Evolutionary conservation across 345 rosid genomes (phyloP), one percentile per base, ranked within the genome.

Genomic region (Nasturtium officinale): DNA sequence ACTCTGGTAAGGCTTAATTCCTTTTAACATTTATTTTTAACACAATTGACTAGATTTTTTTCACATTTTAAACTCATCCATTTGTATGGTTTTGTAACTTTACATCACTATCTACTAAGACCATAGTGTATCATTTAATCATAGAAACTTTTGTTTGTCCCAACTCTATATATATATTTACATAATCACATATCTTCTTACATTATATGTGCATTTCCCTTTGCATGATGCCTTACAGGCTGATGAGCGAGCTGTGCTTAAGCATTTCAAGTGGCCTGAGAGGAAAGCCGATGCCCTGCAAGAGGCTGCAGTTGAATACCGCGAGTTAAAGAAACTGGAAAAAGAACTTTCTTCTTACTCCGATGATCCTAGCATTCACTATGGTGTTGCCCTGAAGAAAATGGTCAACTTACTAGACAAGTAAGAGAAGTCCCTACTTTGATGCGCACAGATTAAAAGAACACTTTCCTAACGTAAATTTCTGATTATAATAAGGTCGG

Each of bases 221-320:
- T 61, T 75, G 17, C 15, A 12, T 52, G 50, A 35, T 74, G 61
- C 51, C 7, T 9, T 23, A 55, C 80, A 90, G 98, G 94, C 90
- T 25, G 98, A 93, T 77, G 97, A 93, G 67, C 82, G 87, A 71
- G 96, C 96, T 50, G 98, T 93, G 62, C 73, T 90, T 68, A 93
- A 93, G 87, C 94, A 93, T 78, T 93, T 93, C 79, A 85, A 87
- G 67, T 93, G 97, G 97, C 98, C 97, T 7, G 98, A 93, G 84
- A 82, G 62, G 70, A 93, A 90, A 82, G 98, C 96, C 4, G 97
- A 93, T 84, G 87, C 94, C 50, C 55, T 93, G 72, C 81, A 90
- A 71, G 98, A 90, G 78, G 97, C 96, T 61, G 88, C 98, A 13
- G 81, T 93, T 30, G 98, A 90, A 71, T 93, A 89, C 69, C 90